These are phyloP conservation scores for Pholiota molesta DNA, from an alignment of 768 basidiomycete genomes.

Conservation along the genomic window DNA sequence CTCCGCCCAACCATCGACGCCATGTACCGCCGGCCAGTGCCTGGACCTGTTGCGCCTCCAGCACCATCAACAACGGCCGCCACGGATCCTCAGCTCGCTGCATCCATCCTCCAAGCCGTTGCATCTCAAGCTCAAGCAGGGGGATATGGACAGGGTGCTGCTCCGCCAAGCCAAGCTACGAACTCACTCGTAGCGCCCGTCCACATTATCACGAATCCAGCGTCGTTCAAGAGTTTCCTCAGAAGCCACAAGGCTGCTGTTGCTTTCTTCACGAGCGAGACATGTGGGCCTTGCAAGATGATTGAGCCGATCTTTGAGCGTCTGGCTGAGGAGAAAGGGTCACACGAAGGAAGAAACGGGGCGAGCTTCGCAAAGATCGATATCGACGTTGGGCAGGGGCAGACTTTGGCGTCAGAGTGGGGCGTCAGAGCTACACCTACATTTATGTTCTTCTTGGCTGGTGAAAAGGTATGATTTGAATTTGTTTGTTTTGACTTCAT, in stretches of 20 bases:
- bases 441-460: conserved; percentile 85
- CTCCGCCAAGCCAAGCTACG: conserved; percentile 36
- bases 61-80: conserved; percentile 34
- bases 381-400: conserved; percentile 67
- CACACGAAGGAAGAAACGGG: conserved; percentile 42
- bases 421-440: conserved; percentile 82
- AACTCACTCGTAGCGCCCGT: conserved; percentile 62
- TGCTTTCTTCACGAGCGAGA: conserved; percentile 79
- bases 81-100: conserved; percentile 51
- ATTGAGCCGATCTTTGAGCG: conserved; percentile 85
- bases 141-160: conserved; percentile 9
- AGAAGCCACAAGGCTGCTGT: conserved; percentile 70
- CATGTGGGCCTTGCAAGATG: conserved; percentile 79
- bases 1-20: conserved; percentile 90
- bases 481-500: conserved; percentile 1
- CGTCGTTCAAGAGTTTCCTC: conserved; percentile 72
- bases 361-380: conserved; percentile 88
- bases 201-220: conserved; percentile 72
- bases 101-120: conserved; percentile 60
- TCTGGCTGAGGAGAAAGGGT: conserved; percentile 65
- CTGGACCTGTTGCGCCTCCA: conserved; percentile 40
- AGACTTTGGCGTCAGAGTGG: conserved; percentile 61
- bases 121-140: conserved; percentile 48
- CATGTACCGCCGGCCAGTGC: conserved; percentile 72
- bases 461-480: conserved; percentile 55